These are phyloP conservation scores for Collybia sp. DNA, from an alignment of 768 basidiomycete species.

Conservation along the genomic window DNA sequence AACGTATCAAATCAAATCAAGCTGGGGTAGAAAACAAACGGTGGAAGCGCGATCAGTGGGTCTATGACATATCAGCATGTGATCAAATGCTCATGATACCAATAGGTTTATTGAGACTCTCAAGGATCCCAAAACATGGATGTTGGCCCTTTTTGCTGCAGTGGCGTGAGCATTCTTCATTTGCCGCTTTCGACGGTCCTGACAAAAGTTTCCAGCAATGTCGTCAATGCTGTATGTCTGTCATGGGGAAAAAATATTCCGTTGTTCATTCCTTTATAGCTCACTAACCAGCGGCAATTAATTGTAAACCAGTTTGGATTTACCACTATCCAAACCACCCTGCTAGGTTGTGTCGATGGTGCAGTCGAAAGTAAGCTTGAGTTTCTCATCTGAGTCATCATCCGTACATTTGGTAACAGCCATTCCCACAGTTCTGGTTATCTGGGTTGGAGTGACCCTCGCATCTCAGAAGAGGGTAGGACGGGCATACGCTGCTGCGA, in stretches of 20 bases:
- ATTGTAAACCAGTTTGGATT: slow-evolving; percentile 69
- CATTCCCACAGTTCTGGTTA: slow-evolving; percentile 44
- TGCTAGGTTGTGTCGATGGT: slow-evolving; percentile 65
- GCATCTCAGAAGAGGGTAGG: slow-evolving; percentile 52
- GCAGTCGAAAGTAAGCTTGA: slow-evolving; percentile 32
- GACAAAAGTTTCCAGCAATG: no score
- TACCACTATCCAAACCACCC: slow-evolving; percentile 57
- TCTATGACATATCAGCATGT: slow-evolving; percentile 5
- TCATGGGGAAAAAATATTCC: no score
- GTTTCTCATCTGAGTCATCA: no score
- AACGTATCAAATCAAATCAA: slow-evolving; percentile 71
- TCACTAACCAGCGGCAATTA: slow-evolving; percentile 59
- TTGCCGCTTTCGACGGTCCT: no score
- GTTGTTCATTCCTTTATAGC: slow-evolving; percentile 42
- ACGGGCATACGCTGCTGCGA: slow-evolving; percentile 55
- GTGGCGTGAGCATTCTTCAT: slow-evolving; percentile 40
- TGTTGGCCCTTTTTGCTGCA: slow-evolving; percentile 65
- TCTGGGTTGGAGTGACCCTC: slow-evolving; percentile 59
- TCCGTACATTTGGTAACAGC: no score
- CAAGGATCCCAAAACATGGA: slow-evolving; percentile 68
- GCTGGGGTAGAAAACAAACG: slow-evolving; percentile 79
- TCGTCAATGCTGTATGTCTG: no score
- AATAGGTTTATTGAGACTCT: slow-evolving; percentile 65
- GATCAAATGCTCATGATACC: background rate
- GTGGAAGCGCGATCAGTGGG: slow-evolving; percentile 77